Base-by-base conservation (phyloP, 2,329 filamentous ascomycete genomes). In the Phaeosphaeria sp. region DNA sequence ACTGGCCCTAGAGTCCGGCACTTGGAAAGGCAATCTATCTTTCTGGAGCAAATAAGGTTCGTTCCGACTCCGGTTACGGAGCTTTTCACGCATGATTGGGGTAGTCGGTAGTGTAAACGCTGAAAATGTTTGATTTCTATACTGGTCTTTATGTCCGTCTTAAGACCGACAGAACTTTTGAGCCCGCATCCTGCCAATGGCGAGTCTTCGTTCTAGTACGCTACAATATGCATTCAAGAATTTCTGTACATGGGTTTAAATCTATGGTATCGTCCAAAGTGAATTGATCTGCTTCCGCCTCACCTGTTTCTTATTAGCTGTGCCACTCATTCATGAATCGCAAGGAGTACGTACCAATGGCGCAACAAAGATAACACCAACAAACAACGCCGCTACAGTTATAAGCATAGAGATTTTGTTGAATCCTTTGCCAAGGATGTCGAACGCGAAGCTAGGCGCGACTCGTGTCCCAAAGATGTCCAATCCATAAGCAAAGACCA, bases 401-500 rank as follows among this genome's bases (percentile, higher is more conserved):
- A 86, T 83, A 39, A 97, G 77, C 72, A 99, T 86, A 67, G 93
- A 91, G 55, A 93, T 74, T 82, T 96, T 97, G 75, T 94, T 95
- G 78, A 99, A 99, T 2, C 92, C 91, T 78, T 93, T 95, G 61
- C 93, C 95, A 17, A 99, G 81, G 43, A 98, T 87, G 79, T 99
- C 95, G 77, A 99, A 99, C 17, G 91, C 86, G 67, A 91, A 88
- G 77, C 92, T 97, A 0, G 95, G 95, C n/a, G 90, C 87, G 11
- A 96, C 86, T 51, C 93, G 84, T 1, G 93, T 94, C 15, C 91
- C 93, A 65, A 96, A 99, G 1, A 98, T 81, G 75, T 99, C 95
- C 15, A 92, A 76, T 3, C 95, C 95, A 71, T 91, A 97, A 0
- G 92, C 93, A 70, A 97, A 90, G 13, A 99, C 85, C 54, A 98